A percentile compares a stretch with the other conserved stretches of the same genome.
These are phyloP conservation scores for Aspergillus novofumigatus DNA, from an alignment of 2,329 filamentous ascomycete genomes.

Conservation along the genomic window DNA sequence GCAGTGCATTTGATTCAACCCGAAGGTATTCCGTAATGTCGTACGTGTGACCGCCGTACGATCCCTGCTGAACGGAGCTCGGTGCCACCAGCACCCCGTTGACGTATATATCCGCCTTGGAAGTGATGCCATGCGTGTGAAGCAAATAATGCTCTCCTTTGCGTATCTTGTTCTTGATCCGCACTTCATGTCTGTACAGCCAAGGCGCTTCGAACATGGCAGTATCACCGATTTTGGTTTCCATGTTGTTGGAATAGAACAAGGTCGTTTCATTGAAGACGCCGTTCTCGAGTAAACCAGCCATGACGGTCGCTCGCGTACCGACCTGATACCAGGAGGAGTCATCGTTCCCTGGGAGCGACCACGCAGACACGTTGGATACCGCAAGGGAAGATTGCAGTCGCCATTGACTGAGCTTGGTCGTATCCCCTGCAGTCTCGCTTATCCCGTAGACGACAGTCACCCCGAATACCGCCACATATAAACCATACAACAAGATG, in stretches of 20 bases:
- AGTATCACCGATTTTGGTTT: constrained; percentile 37
- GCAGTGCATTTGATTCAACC: constrained; percentile 46
- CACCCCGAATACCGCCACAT: neutral
- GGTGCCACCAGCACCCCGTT: constrained; percentile 53
- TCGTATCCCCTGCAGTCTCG: constrained; percentile 9
- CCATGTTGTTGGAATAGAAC: constrained; percentile 54
- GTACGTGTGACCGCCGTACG: constrained; percentile 54
- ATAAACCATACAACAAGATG: neutral
- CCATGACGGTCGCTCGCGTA: constrained; percentile 54
- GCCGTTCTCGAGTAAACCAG: constrained; percentile 50
- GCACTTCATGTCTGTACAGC: constrained; percentile 56
- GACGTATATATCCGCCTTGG: constrained; percentile 57
- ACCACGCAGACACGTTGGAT: constrained; percentile 38
- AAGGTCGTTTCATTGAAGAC: constrained; percentile 51
- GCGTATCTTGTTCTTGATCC: constrained; percentile 25
- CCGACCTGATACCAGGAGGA: constrained; percentile 51
- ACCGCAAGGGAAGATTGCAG: constrained; percentile 45
- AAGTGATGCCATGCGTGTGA: constrained; percentile 57
- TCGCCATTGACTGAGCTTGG: constrained; percentile 41
- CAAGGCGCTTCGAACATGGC: constrained; percentile 52
- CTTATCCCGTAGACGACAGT: constrained; percentile 22
- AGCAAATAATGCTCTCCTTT: constrained; percentile 48
- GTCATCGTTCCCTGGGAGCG: constrained; percentile 43
- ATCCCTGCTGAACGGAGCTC: constrained; percentile 49
- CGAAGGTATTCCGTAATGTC: constrained; percentile 48